Percentiles rank a stretch among this genome's conserved stretches.
Evolutionary conservation across 495 filamentous ascomycete species (phyloP).

Genomic region (Xylaria palmicola): DNA sequence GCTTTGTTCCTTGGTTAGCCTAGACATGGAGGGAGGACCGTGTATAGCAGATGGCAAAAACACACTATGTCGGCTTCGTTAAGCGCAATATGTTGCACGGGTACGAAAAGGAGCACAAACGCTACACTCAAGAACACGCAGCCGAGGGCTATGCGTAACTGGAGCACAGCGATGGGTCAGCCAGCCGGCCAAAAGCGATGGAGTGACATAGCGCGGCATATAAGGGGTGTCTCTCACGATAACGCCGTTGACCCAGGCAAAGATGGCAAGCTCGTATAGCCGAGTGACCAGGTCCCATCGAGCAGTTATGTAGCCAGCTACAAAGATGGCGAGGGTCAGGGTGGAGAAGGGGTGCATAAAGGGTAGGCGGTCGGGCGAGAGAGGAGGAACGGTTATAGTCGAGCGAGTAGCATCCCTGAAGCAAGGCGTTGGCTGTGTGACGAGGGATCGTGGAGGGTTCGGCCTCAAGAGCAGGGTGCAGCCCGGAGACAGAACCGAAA

Average conservation of each 20-base stretch:
- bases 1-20: slow-evolving; percentile 50
- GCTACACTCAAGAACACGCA: slow-evolving; percentile 41
- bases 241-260: slow-evolving; percentile 98
- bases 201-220: neutral
- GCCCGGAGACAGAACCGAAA: neutral
- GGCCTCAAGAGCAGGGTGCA: too few relatives aligned
- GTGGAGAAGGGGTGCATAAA: slow-evolving; percentile 94
- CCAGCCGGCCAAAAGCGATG: neutral
- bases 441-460: neutral
- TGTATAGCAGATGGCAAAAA: slow-evolving; percentile 8
- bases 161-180: slow-evolving; percentile 10
- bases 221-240: slow-evolving; percentile 61
- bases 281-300: slow-evolving; percentile 97
- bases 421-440: neutral
- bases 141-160: slow-evolving; percentile 46
- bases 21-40: neutral
- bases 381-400: slow-evolving; percentile 14
- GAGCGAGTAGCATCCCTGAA: slow-evolving; percentile 29
- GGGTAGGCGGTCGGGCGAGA: slow-evolving; percentile 6
- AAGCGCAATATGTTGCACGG: slow-evolving; percentile 47
- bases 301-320: slow-evolving; percentile 98
- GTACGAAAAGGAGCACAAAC: slow-evolving; percentile 46
- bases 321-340: slow-evolving; percentile 93
- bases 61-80: slow-evolving; percentile 45
- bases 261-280: slow-evolving; percentile 91